Conservation (phyloP, 2,329 filamentous ascomycete species). For the Clonostachys rosea region DNA sequence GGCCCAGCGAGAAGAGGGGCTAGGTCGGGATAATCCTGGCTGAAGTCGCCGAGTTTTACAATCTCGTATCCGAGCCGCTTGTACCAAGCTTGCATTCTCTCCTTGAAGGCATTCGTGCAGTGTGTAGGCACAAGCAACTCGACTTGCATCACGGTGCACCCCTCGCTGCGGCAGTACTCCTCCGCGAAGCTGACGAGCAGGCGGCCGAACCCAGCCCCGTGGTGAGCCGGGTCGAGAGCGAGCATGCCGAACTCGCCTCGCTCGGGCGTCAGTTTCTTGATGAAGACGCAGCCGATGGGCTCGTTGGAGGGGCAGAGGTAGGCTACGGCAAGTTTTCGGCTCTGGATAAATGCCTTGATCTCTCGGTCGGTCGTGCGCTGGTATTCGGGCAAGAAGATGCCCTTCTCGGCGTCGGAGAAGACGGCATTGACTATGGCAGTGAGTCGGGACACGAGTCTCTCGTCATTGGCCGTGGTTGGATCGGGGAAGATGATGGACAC, state of each 20-base stretch:
- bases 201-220: conserved; percentile 14
- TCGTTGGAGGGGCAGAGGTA: conserved; percentile 5
- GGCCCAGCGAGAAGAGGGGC: conserved; percentile 15
- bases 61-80: conserved; percentile 16
- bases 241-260: conserved; percentile 20
- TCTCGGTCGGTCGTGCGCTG: conserved; percentile 13
- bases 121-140: conserved; percentile 18
- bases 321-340: conserved; percentile 14
- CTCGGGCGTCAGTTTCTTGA: conserved; percentile 10
- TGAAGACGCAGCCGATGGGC: conserved; percentile 16
- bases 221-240: conserved; percentile 12
- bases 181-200: conserved; percentile 18
- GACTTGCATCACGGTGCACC: conserved; percentile 18
- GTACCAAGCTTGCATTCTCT: conserved; percentile 18
- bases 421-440: conserved; percentile 16
- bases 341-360: conserved; percentile 10
- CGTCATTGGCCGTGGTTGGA: conserved; percentile 8
- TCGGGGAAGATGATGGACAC: conserved; percentile 11
- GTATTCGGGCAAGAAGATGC: conserved; percentile 17
- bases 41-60: conserved; percentile 16
- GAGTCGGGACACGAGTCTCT: conserved; percentile 6
- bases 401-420: conserved; percentile 14
- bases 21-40: conserved; percentile 17
- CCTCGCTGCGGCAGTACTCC: conserved; percentile 12
- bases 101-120: conserved; percentile 16